Evolutionary conservation across 441 rosid genomes (phyloP), one percentile per base, ranked within the genome.

Genomic region (Populus hybrid): DNA sequence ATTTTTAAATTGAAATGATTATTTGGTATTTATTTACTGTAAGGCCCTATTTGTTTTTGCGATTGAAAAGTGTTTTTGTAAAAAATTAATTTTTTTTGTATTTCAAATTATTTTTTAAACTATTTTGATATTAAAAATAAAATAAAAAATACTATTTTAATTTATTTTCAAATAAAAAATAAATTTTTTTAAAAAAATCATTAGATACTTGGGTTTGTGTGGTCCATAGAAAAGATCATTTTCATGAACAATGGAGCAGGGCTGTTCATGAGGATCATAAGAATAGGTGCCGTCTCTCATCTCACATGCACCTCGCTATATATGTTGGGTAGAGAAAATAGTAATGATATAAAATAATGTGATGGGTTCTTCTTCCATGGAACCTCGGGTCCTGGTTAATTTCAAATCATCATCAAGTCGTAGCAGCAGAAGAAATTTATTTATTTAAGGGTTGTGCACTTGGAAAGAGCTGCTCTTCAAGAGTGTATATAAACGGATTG

Each of bases 211-310:
- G 21, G 1, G 3, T 6, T 18, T 20, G 23, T 57, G 63, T 6
- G 21, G 63, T 57, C 9, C 7, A 6, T 20, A 20, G 63, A 18
- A 7, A 18, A 18, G 20, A 18, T 57, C 3, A 57, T 11, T 28
- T 16, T 10, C 28, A 11, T 21, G 10, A 36, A 16, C 40, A 2
- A 21, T 16, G 24, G 3, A 10, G 23, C 4, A 73, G 8, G 50
- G 59, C n/a, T n/a, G 82, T 79, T 84, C 67, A 81, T 81, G 87
- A 71, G 82, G 82, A 82, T 77, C 85, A 86, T 81, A 81, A 73
- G 35, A 77, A 61, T 23, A 65, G 77, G 82, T 70, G 86, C 82
- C 78, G 84, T 81, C 79, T 78, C 69, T 65, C 32, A 67, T 73
- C 66, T 78, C 79, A 54, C 81, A 76, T 76, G 86, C 86, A 66